These are phyloP conservation scores for Colletotrichum siamense DNA, from an alignment of 2,329 filamentous ascomycete species.

Conservation along the genomic window DNA sequence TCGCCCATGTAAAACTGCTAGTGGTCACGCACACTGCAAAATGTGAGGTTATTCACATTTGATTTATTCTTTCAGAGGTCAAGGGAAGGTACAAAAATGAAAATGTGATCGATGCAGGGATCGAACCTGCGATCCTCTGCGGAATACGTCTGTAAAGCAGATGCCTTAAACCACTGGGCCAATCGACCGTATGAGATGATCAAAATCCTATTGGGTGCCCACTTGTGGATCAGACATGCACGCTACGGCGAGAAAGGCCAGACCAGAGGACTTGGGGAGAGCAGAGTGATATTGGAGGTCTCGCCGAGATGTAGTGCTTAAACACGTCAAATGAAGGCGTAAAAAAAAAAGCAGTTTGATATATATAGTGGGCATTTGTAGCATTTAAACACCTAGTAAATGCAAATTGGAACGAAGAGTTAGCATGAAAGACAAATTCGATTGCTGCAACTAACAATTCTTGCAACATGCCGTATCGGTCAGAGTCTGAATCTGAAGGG, in stretches of 20 bases:
- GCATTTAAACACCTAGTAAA: neutral
- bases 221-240: neutral
- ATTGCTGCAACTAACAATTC: rapidly evolving
- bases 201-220: rapidly evolving
- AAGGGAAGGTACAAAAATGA: neutral
- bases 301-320: neutral
- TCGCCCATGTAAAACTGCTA: rapidly evolving
- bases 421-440: neutral
- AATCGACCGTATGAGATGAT: conserved; percentile 32
- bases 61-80: neutral
- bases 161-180: conserved; percentile 44
- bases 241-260: neutral
- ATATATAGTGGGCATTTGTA: neutral
- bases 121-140: conserved; percentile 50
- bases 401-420: neutral
- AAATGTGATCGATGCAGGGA: conserved; percentile 43
- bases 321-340: rapidly evolving
- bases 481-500: neutral
- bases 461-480: rapidly evolving
- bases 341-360: too few species aligned
- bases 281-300: neutral
- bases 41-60: neutral
- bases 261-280: neutral
- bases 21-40: neutral
- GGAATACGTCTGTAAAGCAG: conserved; percentile 38